Evolutionary conservation across 495 filamentous ascomycete genomes (phyloP), one percentile per base, ranked within the genome.

Genomic region (Xylaria nigripes): DNA sequence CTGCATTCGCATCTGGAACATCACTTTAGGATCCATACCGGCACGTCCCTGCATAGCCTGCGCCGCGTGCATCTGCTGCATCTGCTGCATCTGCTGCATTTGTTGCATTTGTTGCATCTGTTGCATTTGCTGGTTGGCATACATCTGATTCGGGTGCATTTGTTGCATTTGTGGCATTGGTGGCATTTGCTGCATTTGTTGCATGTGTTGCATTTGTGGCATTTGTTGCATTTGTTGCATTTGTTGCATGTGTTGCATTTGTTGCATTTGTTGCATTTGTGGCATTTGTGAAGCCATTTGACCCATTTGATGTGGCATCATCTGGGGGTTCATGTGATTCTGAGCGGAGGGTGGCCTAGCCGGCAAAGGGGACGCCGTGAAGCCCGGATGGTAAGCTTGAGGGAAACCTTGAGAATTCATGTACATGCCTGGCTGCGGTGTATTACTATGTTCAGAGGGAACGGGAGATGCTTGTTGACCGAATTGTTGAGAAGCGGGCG

Each of bases 381-480:
- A 91, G 40, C 77, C 46, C 22, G 76, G 74, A 32, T 76, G 78
- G 66, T 82, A 85, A 32, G 69, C 76, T 55, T 78, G 84, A 22
- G 74, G 72, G 47, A 79, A 86, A 48, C 64, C 71, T 54, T 77
- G 76, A 8, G 76, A 75, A 25, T 77, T 76, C 71, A 85, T 81
- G 51, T 81, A 86, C 19, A 81, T 72, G 58, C 69, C 69, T 30
- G 70, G 69, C 64, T 95, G 90, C 0, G 90, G 89, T 9, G 88
- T 90, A 54, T 82, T 87, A 24, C 81, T 78, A 63, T 91, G 86
- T 48, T 92, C 89, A 13, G 84, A 82, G 23, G 85, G 82, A 13
- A 87, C 77, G 5, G 90, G 87, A 4, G 90, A 91, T 61, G 86
- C 80, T 54, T 94, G 89, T 2, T 81, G 72, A 41, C 76, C 82